Base-by-base conservation (phyloP, 2,329 filamentous ascomycete species). In the Tolypocladium sp. region DNA sequence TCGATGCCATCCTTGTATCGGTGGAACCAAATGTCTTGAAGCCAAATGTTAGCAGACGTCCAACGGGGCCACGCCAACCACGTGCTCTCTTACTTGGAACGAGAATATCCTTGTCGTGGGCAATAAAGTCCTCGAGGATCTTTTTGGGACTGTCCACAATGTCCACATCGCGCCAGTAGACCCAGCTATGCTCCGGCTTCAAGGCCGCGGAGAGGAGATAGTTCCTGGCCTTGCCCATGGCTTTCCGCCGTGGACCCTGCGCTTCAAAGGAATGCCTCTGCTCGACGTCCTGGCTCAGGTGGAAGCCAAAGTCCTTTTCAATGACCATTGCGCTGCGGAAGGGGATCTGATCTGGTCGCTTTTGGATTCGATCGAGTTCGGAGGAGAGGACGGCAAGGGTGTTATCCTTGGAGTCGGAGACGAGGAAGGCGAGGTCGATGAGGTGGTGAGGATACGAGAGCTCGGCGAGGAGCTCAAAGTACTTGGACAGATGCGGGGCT, bases 361-460 rank as follows among this genome's bases (percentile, higher is more conserved):
- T 88, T 75, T 99, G 94, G 58, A 97, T 85, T 58, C 93, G 86
- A 64, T 96, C 88, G 61, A 97, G 79, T 75, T 99, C 94, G 62
- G 87, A 85, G 3, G 90, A 82, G 51, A 99, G 82, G 10, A 91
- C 84, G n/a, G 91, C 91, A 53, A 96, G 78, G 1, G 94, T 99
- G 68, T 97, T 99, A 99, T 99, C 94, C 72, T 96, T 97, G 41
- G 94, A 97, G 72, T 99, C 94, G 61, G 94, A 97, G 30, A 99
- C 94, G 38, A 99, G 80, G 70, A 99, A 99, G 7, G 94, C 94
- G 55, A 99, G 82, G 72, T 99, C 94, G 70, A 99, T 95, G 56
- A 99, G 82, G 71, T 96, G 89, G 73, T 99, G 94, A 0, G 94
- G 94, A 70, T 99, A 99, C 4, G 91, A 92, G 65, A 99, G 82